These are phyloP conservation scores for Fusarium sp. DNA, from an alignment of 2,329 filamentous ascomycete species.

Conservation along the genomic window DNA sequence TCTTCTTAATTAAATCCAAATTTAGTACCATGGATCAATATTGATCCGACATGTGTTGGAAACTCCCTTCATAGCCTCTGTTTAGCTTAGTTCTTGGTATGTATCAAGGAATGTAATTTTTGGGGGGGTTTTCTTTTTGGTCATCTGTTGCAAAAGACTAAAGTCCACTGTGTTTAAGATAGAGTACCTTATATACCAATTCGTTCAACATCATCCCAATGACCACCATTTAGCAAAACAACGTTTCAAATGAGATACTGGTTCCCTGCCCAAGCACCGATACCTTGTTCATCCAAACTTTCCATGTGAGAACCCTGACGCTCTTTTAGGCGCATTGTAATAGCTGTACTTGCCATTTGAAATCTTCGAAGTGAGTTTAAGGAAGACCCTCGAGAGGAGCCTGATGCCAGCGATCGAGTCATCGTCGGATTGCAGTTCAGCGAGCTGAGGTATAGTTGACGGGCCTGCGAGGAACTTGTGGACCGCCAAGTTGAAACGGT, in stretches of 20 bases:
- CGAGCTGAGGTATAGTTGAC: background rate
- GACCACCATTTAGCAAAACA: too few relatives aligned
- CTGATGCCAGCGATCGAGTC: background rate
- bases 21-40: background rate
- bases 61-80: too few relatives aligned
- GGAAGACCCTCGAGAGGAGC: background rate
- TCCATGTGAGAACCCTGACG: background rate
- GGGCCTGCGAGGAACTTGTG: background rate
- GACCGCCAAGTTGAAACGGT: background rate
- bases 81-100: too few relatives aligned
- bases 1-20: too few relatives aligned
- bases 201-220: too few relatives aligned
- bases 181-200: too few relatives aligned
- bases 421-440: background rate
- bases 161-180: too few relatives aligned
- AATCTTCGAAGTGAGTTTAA: background rate
- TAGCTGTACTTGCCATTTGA: background rate
- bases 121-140: too few relatives aligned
- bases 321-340: background rate
- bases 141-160: too few relatives aligned
- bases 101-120: too few relatives aligned
- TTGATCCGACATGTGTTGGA: too few relatives aligned
- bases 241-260: background rate
- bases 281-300: background rate
- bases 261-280: background rate